Evolutionary conservation across 2,329 filamentous ascomycete genomes (phyloP), one percentile per base, ranked within the genome.

Genomic region (Sphaerulina vaccinii): DNA sequence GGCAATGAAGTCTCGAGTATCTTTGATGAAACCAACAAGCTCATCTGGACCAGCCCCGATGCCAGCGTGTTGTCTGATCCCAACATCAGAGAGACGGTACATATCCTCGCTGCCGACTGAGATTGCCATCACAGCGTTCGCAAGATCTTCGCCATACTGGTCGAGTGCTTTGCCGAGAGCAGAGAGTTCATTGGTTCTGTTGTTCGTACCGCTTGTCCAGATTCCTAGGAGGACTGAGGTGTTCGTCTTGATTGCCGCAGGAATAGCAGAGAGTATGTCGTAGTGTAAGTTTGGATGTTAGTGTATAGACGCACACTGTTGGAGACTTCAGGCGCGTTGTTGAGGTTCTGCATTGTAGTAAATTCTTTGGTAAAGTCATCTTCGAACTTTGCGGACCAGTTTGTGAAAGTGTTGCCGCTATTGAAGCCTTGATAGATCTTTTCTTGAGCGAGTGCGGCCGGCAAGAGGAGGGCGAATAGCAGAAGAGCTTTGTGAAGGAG

Each of bases 101-200:
- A 77, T 79, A 68, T 96, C 90, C 77, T 96, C 90, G 61, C 80
- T 87, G 57, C 90, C 90, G 49, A 95, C 83, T 0, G 88, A 92
- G 72, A 96, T 92, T 67, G 88, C 35, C 21, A 84, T 85, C 35
- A 95, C 83, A 16, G 87, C 54, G 22, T 56, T 47, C 13, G 61
- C 79, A 63, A 95, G 83, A 39, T 78, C 73, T 9, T 74, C 70
- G 52, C 88, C 89, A 69, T 90, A 90, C 65, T 82, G 75, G 43
- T 71, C 60, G 59, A 91, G 86, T 59, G 90, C 87, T 37, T 76
- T 71, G 68, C 81, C 80, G 40, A 96, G 78, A 10, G 90, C 89
- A 1, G 75, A 68, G 43, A 95, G 73, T 73, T 96, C 90, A 68
- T 89, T 88, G 67, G 78, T 72, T 68, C 95, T 84, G 23, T 68